phyloP scores from a whole-genome alignment of 345 rosid species.

The Hibiscus mutabilis region DNA sequence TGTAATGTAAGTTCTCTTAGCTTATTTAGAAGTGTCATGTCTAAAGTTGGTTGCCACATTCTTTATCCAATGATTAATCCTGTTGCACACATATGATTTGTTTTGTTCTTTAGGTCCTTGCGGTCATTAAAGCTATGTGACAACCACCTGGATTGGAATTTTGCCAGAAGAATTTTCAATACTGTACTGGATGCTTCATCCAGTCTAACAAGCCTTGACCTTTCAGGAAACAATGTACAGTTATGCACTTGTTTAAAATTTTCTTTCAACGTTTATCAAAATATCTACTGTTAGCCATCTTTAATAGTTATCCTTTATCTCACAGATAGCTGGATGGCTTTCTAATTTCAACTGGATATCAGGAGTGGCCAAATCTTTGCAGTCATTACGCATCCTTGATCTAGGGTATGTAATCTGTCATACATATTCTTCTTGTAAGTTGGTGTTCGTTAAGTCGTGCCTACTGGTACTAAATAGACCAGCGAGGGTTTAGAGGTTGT shows the following conservation, averaged over 20 bases:
- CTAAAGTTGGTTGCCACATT: neutral
- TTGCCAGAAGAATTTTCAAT: constrained; percentile 41
- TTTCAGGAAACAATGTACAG: constrained; percentile 77
- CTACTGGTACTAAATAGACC: neutral
- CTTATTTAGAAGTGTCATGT: neutral
- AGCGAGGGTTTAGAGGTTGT: neutral
- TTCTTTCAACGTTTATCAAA: neutral
- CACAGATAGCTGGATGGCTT: constrained; percentile 83
- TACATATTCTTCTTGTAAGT: neutral
- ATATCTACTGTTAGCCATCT: constrained; percentile 11
- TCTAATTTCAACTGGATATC: constrained; percentile 45
- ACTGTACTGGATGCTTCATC: constrained; percentile 57
- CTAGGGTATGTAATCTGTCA: constrained; percentile 42
- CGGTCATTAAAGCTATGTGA: constrained; percentile 48
- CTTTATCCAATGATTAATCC: neutral
- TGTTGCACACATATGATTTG: neutral
- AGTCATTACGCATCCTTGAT: constrained; percentile 51
- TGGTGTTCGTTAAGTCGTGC: neutral
- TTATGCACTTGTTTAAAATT: constrained; percentile 18
- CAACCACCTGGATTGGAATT: constrained; percentile 37
- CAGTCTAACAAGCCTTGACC: constrained; percentile 50
- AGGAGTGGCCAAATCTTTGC: constrained; percentile 41
- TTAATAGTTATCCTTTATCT: constrained; percentile 4
- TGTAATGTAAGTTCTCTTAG: neutral
- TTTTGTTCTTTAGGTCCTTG: constrained; percentile 51